These are phyloP conservation scores for Backusella mclennaniae DNA, from an alignment of 192 early-diverging fungal genomes.

Conservation along the genomic window DNA sequence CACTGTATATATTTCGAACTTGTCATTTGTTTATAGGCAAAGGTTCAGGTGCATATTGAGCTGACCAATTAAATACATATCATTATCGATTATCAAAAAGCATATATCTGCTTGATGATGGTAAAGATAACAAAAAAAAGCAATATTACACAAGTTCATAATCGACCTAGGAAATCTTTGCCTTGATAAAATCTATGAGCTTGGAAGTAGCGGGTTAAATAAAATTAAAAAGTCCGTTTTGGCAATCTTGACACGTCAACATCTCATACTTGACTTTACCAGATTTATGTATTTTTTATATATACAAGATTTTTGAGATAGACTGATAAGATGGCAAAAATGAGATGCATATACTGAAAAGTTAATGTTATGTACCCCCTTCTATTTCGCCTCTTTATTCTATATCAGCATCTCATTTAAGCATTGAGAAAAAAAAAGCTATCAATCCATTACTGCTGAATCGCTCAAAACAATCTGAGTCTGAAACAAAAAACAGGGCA, in stretches of 20 bases:
- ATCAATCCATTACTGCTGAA: neutral
- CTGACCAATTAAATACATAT: neutral
- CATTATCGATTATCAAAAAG: neutral
- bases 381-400: too few species aligned
- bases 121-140: neutral
- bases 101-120: neutral
- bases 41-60: neutral
- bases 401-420: too few species aligned
- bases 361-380: too few species aligned
- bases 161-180: neutral
- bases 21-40: neutral
- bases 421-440: neutral
- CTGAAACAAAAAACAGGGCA: neutral
- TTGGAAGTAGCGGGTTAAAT: neutral
- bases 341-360: neutral
- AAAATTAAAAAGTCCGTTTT: slow-evolving; percentile 10
- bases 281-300: too few species aligned
- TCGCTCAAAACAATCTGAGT: neutral
- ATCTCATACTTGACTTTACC: neutral
- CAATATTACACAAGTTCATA: neutral
- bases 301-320: too few species aligned
- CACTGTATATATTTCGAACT: neutral
- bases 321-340: too few species aligned
- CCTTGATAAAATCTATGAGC: slow-evolving; percentile 3
- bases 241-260: neutral